phyloP scores from a whole-genome alignment of 2,329 filamentous ascomycete species.

The Coniochaeta sp. region DNA sequence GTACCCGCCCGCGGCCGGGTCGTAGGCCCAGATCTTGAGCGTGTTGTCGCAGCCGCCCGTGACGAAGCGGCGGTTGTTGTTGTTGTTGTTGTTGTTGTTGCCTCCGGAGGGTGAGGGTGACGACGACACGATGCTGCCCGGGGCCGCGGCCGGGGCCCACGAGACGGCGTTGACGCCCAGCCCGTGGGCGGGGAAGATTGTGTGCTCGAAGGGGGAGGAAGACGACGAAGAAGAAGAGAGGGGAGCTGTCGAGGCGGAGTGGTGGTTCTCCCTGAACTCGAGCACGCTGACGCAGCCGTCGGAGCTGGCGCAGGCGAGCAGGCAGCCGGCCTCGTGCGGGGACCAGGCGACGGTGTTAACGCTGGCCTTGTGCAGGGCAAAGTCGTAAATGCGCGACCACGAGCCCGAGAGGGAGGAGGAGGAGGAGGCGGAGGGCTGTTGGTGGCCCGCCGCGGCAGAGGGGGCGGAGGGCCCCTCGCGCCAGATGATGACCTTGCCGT shows the following conservation, averaged over 20 bases:
- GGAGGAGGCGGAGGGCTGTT: not conserved
- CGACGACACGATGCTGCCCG: constrained; percentile 78
- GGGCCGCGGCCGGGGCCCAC: constrained; percentile 82
- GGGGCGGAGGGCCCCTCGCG: constrained; percentile 50
- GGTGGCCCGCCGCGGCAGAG: too few relatives aligned
- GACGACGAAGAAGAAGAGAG: too few relatives aligned
- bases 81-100: too few relatives aligned
- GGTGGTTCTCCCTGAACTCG: constrained; percentile 84
- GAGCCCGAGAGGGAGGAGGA: constrained; percentile 18
- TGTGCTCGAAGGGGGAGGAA: constrained; percentile 59
- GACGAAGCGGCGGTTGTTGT: constrained; percentile 74
- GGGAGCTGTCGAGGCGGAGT: too few relatives aligned
- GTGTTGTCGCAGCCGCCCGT: constrained; percentile 92
- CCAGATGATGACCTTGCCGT: constrained; percentile 98
- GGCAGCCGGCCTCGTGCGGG: constrained; percentile 91
- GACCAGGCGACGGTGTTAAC: constrained; percentile 98
- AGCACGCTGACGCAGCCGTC: constrained; percentile 91
- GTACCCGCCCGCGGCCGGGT: constrained; percentile 52
- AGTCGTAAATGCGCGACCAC: constrained; percentile 88
- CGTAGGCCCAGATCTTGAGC: constrained; percentile 89
- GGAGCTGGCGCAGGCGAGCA: constrained; percentile 88
- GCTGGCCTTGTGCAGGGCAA: constrained; percentile 86
- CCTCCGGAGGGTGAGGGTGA: constrained; percentile 50
- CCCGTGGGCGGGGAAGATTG: constrained; percentile 85
- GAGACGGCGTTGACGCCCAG: constrained; percentile 93